phyloP scores from a whole-genome alignment of 2,329 filamentous ascomycete species.

The Hymenoscyphus albidus region DNA sequence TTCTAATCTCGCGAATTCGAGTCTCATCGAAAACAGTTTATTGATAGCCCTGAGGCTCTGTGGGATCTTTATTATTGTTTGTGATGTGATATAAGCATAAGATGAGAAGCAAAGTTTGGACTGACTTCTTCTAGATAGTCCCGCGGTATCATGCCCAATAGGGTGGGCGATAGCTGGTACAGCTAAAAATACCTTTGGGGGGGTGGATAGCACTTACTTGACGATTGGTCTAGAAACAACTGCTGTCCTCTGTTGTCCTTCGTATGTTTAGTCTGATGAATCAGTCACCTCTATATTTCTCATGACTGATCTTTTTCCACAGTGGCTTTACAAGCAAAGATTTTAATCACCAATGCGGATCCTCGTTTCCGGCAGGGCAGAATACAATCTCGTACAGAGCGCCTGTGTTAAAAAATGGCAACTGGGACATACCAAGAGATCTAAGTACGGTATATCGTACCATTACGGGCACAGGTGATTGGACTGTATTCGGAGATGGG shows the following conservation, averaged over 20 bases:
- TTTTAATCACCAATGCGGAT: neutral
- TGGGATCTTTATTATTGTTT: conserved; percentile 8
- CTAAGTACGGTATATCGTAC: neutral
- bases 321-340: neutral
- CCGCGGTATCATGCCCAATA: conserved; percentile 1
- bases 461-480: neutral
- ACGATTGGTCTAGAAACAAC: neutral
- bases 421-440: neutral
- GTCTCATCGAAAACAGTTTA: neutral
- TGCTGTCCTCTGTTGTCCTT: conserved; percentile 1
- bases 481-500: conserved; percentile 7
- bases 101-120: neutral
- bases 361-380: neutral
- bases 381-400: neutral
- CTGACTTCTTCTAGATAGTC: conserved; percentile 5
- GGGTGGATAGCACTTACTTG: neutral
- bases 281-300: neutral
- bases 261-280: neutral
- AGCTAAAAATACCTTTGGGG: neutral
- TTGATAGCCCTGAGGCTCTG: neutral
- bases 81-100: neutral
- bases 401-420: neutral
- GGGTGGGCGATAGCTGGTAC: neutral
- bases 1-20: neutral
- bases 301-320: neutral